Percentiles rank a stretch among this genome's conserved stretches.
Conservation (phyloP, 352 stramenopile genomes). For the Halophytophthora polymorphica region DNA sequence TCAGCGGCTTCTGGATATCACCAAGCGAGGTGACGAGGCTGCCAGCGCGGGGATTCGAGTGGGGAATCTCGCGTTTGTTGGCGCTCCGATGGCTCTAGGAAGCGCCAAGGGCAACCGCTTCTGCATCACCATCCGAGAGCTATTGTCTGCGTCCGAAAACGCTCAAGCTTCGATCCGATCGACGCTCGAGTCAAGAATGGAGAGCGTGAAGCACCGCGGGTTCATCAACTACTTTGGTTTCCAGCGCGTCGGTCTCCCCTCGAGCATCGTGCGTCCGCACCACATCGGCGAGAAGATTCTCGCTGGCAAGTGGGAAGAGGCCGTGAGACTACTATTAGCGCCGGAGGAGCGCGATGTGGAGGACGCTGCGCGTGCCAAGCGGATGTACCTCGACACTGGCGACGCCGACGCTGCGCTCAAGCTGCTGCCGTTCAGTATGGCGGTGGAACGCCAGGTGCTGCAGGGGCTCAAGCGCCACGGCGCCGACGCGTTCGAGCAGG, state of each 20-base stretch:
- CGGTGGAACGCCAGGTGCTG: constrained; percentile 55
- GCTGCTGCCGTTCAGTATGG: constrained; percentile 38
- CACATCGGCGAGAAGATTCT: constrained; percentile 74
- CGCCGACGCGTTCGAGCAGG: constrained; percentile 45
- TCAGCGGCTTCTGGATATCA: constrained; percentile 38
- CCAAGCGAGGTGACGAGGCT: constrained; percentile 13
- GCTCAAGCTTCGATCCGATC: constrained; percentile 9
- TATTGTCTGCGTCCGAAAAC: constrained; percentile 18
- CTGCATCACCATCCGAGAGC: constrained; percentile 41
- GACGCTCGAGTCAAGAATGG: constrained; percentile 22
- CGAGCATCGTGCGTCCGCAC: constrained; percentile 42
- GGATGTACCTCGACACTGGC: constrained; percentile 34
- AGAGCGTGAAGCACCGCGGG: constrained; percentile 28
- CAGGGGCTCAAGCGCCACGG: constrained; percentile 67
- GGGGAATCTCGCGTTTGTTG: constrained; percentile 52
- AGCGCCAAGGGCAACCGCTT: constrained; percentile 63
- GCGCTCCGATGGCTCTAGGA: constrained; percentile 48
- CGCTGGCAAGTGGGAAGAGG: constrained; percentile 55
- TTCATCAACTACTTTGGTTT: constrained; percentile 87
- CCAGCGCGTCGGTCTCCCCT: constrained; percentile 61
- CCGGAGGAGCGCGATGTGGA: constrained; percentile 33
- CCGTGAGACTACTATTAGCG: constrained; percentile 44
- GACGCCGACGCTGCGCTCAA: constrained; percentile 62
- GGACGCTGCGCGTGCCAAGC: constrained; percentile 36
- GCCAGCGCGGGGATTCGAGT: constrained; percentile 29